Conservation (phyloP, 2,329 filamentous ascomycete genomes). For the Eutypella sp. region DNA sequence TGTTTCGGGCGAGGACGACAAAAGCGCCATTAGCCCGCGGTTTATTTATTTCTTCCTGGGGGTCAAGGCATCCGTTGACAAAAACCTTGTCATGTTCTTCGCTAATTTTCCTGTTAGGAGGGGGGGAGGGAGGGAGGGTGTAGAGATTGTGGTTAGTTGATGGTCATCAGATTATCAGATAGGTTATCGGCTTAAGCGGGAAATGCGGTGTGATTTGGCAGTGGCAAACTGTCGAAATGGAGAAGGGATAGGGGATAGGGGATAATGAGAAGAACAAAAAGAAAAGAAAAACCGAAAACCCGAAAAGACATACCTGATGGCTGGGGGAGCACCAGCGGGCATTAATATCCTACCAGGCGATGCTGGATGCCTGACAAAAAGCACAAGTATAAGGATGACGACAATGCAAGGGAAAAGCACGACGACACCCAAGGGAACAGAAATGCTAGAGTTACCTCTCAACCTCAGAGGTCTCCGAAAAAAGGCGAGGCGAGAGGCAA, state of each 20-base stretch:
- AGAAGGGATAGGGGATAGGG: too few relatives aligned
- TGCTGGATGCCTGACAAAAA: constrained; percentile 84
- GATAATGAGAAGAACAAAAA: too few relatives aligned
- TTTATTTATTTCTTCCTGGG: constrained; percentile 58
- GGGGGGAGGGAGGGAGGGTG: too few relatives aligned
- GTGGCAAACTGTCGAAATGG: too few relatives aligned
- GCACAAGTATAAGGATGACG: constrained; percentile 81
- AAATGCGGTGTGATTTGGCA: too few relatives aligned
- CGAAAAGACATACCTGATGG: constrained; percentile 74
- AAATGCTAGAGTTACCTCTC: constrained; percentile 86
- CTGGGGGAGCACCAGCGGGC: constrained; percentile 80
- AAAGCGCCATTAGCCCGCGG: constrained; percentile 92
- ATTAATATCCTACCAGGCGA: constrained; percentile 78
- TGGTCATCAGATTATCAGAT: too few relatives aligned
- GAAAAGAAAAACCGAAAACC: too few relatives aligned
- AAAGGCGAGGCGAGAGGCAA: constrained; percentile 62
- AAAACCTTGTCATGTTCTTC: constrained; percentile 98
- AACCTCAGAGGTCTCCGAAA: constrained; percentile 82
- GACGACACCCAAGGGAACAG: constrained; percentile 86
- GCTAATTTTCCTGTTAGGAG: constrained; percentile 73
- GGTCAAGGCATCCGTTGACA: constrained; percentile 79
- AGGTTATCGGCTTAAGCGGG: too few relatives aligned
- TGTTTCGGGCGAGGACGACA: constrained; percentile 91
- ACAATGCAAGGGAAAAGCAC: constrained; percentile 89
- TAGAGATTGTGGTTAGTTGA: too few relatives aligned